Percentiles rank a stretch among this genome's conserved stretches.
Evolutionary conservation across 75 land plant genomes (phyloP).

Genomic region (Selaginella tamariscina): DNA sequence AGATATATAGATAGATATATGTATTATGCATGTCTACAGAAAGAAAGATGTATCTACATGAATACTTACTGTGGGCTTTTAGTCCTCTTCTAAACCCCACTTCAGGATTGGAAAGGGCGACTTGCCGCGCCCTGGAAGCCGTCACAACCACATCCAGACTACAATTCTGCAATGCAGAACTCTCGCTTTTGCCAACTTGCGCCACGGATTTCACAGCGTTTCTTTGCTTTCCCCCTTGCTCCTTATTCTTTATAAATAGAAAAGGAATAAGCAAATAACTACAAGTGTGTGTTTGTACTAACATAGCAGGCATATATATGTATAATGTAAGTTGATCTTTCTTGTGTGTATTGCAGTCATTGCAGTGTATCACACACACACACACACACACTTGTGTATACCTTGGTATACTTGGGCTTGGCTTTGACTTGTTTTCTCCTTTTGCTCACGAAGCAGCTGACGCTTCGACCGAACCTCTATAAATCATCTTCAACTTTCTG

Average conservation of each 20-base stretch:
- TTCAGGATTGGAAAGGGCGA: slow-evolving; percentile 15
- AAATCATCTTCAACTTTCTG: slow-evolving; percentile 89
- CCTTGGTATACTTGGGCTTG: slow-evolving; percentile 57
- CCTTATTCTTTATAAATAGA: background rate
- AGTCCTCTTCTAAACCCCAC: slow-evolving; percentile 26
- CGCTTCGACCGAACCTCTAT: slow-evolving; percentile 84
- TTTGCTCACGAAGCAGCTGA: slow-evolving; percentile 77
- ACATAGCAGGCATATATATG: too few species aligned
- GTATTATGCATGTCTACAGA: background rate
- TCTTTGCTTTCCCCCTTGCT: background rate
- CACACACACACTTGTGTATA: too few species aligned
- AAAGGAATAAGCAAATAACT: background rate
- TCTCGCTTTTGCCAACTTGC: background rate
- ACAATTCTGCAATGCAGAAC: background rate
- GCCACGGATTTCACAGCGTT: background rate
- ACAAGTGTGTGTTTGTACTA: too few species aligned
- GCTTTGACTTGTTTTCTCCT: slow-evolving; percentile 67
- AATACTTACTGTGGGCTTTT: slow-evolving; percentile 34
- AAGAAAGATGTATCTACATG: background rate
- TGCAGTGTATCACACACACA: too few species aligned
- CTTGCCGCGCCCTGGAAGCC: background rate
- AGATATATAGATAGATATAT: slow-evolving; percentile 24
- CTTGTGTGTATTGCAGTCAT: too few species aligned
- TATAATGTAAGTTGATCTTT: too few species aligned
- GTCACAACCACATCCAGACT: background rate